phyloP scores from a whole-genome alignment of 202 grass and related monocot species.

The Setaria italica region DNA sequence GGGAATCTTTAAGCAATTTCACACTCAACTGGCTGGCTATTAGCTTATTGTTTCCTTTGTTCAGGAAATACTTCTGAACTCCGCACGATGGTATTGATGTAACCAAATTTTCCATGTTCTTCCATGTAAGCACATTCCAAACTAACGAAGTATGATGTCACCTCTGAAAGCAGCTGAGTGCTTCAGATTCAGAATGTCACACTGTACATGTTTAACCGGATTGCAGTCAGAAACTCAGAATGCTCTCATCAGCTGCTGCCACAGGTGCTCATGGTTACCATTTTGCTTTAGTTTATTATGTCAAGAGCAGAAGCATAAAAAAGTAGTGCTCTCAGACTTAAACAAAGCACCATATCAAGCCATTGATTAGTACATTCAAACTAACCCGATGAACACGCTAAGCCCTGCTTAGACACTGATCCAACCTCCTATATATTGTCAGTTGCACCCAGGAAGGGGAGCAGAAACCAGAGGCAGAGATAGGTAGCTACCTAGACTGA shows the following conservation, averaged over 20 bases:
- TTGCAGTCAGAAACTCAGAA: constrained; percentile 19
- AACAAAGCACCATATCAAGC: constrained; percentile 48
- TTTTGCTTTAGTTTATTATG: constrained; percentile 42
- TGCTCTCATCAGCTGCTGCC: constrained; percentile 15
- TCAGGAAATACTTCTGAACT: constrained; percentile 25
- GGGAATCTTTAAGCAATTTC: constrained; percentile 54
- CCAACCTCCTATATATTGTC: constrained; percentile 56
- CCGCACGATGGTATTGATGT: not conserved
- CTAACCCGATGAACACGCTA: constrained; percentile 39
- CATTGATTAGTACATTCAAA: constrained; percentile 56
- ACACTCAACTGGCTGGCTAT: not conserved
- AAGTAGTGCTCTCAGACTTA: constrained; percentile 18
- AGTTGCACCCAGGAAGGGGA: constrained; percentile 33
- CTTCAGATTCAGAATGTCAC: constrained; percentile 5
- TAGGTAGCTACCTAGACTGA: not conserved
- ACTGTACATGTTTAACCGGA: not conserved
- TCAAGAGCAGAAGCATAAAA: constrained; percentile 41
- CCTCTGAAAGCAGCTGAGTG: not conserved
- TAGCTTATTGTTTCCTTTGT: not conserved
- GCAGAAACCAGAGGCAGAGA: constrained; percentile 28
- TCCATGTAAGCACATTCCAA: not conserved
- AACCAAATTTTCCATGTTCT: not conserved
- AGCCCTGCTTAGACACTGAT: constrained; percentile 8
- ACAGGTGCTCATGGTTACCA: not conserved
- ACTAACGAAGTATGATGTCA: constrained; percentile 31